Percentiles rank a stretch among this genome's conserved stretches.
Conservation (phyloP, 305 asterid genomes). For the Euphrasia arctica region DNA sequence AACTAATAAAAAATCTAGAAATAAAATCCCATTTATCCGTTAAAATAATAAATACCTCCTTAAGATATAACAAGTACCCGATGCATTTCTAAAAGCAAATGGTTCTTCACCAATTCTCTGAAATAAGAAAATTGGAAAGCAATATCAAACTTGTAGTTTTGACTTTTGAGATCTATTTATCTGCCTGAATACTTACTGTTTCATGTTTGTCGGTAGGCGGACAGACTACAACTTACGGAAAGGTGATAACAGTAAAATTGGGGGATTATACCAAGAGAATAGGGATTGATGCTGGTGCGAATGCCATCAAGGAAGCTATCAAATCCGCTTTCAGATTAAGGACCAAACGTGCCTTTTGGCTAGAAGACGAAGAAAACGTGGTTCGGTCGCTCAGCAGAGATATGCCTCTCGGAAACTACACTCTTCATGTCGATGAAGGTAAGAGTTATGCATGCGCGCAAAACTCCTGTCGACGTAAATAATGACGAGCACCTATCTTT, state of each 20-base stretch:
- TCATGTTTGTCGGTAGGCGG: slow-evolving; percentile 44
- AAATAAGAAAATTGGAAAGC: neutral
- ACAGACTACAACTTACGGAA: slow-evolving; percentile 50
- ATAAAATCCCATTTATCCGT: neutral
- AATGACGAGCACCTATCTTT: neutral
- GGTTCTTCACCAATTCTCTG: neutral
- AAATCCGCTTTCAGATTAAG: slow-evolving; percentile 77
- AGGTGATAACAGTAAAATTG: slow-evolving; percentile 78
- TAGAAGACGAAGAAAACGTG: slow-evolving; percentile 83
- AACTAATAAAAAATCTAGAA: neutral
- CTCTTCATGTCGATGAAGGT: slow-evolving; percentile 93
- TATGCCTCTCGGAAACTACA: slow-evolving; percentile 89
- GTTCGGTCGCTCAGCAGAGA: slow-evolving; percentile 82
- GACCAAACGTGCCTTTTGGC: slow-evolving; percentile 88
- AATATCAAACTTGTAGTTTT: neutral
- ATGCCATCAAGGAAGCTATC: slow-evolving; percentile 82
- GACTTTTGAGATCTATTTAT: slow-evolving; percentile 12
- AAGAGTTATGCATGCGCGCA: slow-evolving; percentile 16
- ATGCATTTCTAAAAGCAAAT: neutral
- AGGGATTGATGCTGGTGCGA: slow-evolving; percentile 77
- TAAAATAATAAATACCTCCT: neutral
- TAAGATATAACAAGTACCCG: neutral
- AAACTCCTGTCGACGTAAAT: slow-evolving; percentile 14
- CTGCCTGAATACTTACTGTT: slow-evolving; percentile 1
- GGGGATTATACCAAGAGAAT: slow-evolving; percentile 74